A percentile compares a stretch with the other conserved stretches of the same genome.
Conservation (phyloP, 352 stramenopile genomes). For the Pythium biforme region DNA sequence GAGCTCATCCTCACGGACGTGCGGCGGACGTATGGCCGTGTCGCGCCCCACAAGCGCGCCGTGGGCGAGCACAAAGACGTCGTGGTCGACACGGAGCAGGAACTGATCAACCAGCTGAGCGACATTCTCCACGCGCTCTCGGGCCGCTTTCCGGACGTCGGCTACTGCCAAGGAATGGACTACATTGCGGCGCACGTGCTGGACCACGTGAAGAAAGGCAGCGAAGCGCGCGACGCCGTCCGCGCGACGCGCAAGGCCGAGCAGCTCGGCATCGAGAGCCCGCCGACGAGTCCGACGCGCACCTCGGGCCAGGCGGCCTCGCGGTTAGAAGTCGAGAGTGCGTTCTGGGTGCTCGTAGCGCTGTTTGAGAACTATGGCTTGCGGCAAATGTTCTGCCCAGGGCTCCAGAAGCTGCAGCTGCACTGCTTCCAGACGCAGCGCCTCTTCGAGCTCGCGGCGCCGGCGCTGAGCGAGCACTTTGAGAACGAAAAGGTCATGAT, state of each 20-base stretch:
- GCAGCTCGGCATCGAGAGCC: slow-evolving; percentile 13
- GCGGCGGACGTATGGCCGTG: slow-evolving; percentile 75
- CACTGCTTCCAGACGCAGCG: slow-evolving; percentile 82
- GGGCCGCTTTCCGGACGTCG: slow-evolving; percentile 76
- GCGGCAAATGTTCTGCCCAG: slow-evolving; percentile 77
- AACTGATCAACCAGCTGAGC: slow-evolving; percentile 73
- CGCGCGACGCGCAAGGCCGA: slow-evolving; percentile 18
- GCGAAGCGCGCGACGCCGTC: slow-evolving; percentile 33
- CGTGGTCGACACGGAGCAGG: slow-evolving; percentile 53
- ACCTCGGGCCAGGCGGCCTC: slow-evolving; percentile 36
- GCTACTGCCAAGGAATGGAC: slow-evolving; percentile 89
- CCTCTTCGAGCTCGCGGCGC: slow-evolving; percentile 58
- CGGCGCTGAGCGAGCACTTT: slow-evolving; percentile 67
- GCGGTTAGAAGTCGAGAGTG: slow-evolving; percentile 57
- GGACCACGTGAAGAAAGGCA: slow-evolving; percentile 78
- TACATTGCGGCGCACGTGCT: slow-evolving; percentile 84
- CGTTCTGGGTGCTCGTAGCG: slow-evolving; percentile 79
- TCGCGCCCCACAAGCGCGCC: slow-evolving; percentile 73
- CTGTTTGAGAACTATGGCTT: slow-evolving; percentile 83
- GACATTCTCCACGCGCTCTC: slow-evolving; percentile 79
- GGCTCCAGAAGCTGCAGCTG: slow-evolving; percentile 64
- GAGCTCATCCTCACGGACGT: slow-evolving; percentile 86
- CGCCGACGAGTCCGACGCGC: slow-evolving; percentile 30
- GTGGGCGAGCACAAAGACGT: slow-evolving; percentile 54
- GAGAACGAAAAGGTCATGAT: slow-evolving; percentile 73